Conservation (phyloP, 2,329 filamentous ascomycete genomes). For the Hypoxylon sp. region DNA sequence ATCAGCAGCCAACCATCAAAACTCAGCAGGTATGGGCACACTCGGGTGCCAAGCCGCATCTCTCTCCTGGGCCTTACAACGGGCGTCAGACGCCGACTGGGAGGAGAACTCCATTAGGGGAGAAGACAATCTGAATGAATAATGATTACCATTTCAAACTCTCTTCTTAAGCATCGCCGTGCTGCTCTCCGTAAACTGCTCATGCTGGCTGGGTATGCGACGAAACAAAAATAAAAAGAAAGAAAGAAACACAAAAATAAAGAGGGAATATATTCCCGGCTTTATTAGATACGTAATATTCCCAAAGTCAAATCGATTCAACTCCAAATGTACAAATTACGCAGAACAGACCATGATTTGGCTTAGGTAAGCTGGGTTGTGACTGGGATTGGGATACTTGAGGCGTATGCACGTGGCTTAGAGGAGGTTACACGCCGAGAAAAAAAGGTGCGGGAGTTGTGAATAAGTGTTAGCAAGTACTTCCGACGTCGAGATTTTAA, state of each 20-base stretch:
- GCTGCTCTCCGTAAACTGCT: background rate
- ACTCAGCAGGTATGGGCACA: conserved; percentile 42
- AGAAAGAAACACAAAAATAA: too few relatives aligned
- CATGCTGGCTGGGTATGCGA: too few relatives aligned
- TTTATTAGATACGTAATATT: too few relatives aligned
- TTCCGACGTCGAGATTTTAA: conserved; percentile 1
- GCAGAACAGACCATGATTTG: too few relatives aligned
- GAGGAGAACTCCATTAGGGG: conserved; percentile 50
- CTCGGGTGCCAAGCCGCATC: conserved; percentile 42
- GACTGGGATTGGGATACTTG: background rate
- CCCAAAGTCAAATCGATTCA: too few relatives aligned
- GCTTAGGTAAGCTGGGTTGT: too few relatives aligned
- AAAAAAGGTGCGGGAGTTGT: conserved; percentile 23
- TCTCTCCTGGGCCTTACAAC: conserved; percentile 42
- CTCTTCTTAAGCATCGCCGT: background rate
- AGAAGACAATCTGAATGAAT: conserved; percentile 42
- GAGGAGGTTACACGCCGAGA: conserved; percentile 12
- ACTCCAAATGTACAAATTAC: too few relatives aligned
- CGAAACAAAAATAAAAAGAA: conserved; percentile 4
- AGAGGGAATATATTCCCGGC: too few relatives aligned
- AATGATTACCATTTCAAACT: conserved; percentile 10
- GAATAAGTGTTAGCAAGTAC: conserved; percentile 41
- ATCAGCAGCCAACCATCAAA: conserved; percentile 50
- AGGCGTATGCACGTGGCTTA: conserved; percentile 3
- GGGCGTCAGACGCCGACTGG: conserved; percentile 51